Evolutionary conservation across 148 eudicot species (phyloP).

Genomic region (Rheum nobile): DNA sequence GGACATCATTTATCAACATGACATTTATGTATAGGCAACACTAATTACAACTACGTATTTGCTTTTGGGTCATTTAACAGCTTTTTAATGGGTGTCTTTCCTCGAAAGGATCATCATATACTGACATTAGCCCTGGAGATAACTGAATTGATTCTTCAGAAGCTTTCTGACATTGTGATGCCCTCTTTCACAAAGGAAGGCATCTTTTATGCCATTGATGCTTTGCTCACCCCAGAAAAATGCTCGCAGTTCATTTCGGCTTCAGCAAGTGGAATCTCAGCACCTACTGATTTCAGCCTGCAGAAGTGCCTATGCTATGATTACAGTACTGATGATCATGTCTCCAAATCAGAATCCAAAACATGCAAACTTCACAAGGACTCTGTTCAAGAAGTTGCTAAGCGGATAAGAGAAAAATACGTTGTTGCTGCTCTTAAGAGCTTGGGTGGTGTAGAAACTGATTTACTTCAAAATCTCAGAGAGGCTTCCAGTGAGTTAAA

Average conservation of each 20-base stretch:
- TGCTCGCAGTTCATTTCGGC: conserved; percentile 36
- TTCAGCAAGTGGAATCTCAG: conserved; percentile 21
- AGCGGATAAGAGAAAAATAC: conserved; percentile 43
- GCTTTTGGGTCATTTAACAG: conserved; percentile 30
- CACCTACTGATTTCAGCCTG: conserved; percentile 20
- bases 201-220: conserved; percentile 59
- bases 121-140: conserved; percentile 62
- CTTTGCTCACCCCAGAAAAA: conserved; percentile 43
- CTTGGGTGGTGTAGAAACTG: conserved; percentile 44
- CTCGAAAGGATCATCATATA: conserved; percentile 68
- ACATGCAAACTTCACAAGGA: conserved; percentile 63
- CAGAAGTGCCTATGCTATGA: conserved; percentile 66
- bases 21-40: not conserved
- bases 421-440: conserved; percentile 36
- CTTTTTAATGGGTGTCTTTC: conserved; percentile 80
- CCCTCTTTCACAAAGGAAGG: conserved; percentile 80
- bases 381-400: conserved; percentile 47
- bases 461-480: conserved; percentile 59
- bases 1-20: not conserved
- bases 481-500: conserved; percentile 39
- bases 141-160: conserved; percentile 57
- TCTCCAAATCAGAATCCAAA: conserved; percentile 25
- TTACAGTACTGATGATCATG: conserved; percentile 25
- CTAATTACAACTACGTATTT: not conserved
- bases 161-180: conserved; percentile 50